phyloP scores from a whole-genome alignment of 2,329 filamentous ascomycete species.

The Graphium sp. region DNA sequence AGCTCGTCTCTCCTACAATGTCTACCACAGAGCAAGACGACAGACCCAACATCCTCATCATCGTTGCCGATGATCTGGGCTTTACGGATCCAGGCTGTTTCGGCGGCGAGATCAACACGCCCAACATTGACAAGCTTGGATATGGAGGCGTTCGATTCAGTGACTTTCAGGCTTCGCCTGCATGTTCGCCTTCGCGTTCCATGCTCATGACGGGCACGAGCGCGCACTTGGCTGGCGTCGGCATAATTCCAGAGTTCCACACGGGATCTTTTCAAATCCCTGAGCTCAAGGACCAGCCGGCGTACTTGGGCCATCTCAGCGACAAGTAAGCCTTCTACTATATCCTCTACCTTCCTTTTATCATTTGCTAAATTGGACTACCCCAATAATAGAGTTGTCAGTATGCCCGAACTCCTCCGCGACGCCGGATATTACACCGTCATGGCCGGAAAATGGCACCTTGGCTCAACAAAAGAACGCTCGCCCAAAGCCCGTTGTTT shows the following conservation, averaged over 20 bases:
- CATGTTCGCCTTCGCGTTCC: conserved; percentile 46
- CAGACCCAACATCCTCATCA: conserved; percentile 16
- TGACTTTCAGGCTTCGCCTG: conserved; percentile 47
- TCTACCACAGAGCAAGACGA: too few species aligned
- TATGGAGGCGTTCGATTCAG: conserved; percentile 37
- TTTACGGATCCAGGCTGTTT: conserved; percentile 14
- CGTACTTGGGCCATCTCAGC: conserved; percentile 1
- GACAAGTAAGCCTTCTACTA: not conserved
- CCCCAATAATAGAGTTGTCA: conserved; percentile 33
- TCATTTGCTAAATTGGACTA: conserved; percentile 21
- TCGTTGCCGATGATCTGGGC: conserved; percentile 17
- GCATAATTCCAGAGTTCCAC: conserved; percentile 4
- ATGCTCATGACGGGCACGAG: conserved; percentile 41
- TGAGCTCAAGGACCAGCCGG: conserved; percentile 2
- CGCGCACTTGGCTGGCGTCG: conserved; percentile 7
- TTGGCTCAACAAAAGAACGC: conserved; percentile 28
- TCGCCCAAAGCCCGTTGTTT: conserved; percentile 35
- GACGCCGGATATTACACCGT: conserved; percentile 38
- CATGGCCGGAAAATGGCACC: conserved; percentile 41
- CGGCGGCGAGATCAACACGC: conserved; percentile 15
- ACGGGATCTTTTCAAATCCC: conserved; percentile 5
- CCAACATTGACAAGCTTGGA: conserved; percentile 12
- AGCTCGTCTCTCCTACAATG: too few species aligned
- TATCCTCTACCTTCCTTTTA: conserved; percentile 26
- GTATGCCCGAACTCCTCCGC: conserved; percentile 34